Base-by-base conservation (phyloP, 2,329 filamentous ascomycete species). In the Alternaria longipes region DNA sequence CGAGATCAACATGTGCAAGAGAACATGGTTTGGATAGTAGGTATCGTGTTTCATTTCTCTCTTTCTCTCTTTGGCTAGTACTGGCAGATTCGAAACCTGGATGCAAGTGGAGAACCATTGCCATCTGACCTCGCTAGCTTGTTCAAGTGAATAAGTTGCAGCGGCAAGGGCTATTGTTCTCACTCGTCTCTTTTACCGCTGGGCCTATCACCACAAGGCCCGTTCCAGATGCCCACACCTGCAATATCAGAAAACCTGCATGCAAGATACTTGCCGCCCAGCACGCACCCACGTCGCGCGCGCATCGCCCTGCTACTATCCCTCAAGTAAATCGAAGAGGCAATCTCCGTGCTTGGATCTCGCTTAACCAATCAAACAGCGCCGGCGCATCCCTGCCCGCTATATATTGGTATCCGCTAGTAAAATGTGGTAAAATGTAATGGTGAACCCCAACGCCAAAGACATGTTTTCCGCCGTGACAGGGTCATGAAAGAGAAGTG, bases 351-450 rank as follows among this genome's bases (percentile, higher is more conserved):
- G 20, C 42, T 62, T 46, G 52, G 16, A 53, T 49, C 50, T 60
- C 44, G 52, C 22, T 54, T 49, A 44, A 30, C 68, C 69, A 59
- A 62, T 65, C 55, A 62, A 69, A 47, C 44, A 59, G 45, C 45
- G 55, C 55, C 47, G 55, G 55, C 55, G 40, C 40, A 53, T 32
- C 20, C 30, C 24, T 49, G 40, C 47, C 55, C 47, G 20, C 45
- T 36, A 20, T 41, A 34, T 32, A 41, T 38, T 54, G 51, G 44
- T 55, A 59, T 59, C 52, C 52, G 51, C 56, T 59, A 59, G 44
- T 50, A 50, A 59, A 58, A 58, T 50, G 41, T 53, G 41, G 47
- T 36, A 49, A 49, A 18, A 54, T 24, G 55, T 45, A 59, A 54
- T 58, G 50, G 32, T 46, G 41, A 44, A 54, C 26, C 26, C 38